Evolutionary conservation across 495 filamentous ascomycete genomes (phyloP).

Genomic region (Pyronema omphalodes): DNA sequence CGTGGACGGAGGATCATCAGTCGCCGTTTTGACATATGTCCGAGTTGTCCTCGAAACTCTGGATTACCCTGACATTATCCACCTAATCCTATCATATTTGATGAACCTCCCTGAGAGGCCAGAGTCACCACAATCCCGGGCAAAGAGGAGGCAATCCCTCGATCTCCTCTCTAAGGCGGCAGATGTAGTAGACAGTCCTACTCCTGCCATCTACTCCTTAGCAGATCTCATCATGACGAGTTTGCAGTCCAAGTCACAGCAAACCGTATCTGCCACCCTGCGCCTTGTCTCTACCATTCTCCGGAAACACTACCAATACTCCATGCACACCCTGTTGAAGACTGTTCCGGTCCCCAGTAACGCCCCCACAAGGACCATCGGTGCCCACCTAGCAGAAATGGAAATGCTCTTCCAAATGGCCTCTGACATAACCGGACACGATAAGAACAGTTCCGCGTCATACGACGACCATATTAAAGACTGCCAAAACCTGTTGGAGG

Average conservation of each 20-base stretch:
- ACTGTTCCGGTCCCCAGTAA: slow-evolving; percentile 36
- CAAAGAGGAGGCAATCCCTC: slow-evolving; percentile 70
- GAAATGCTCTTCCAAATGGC: slow-evolving; percentile 55
- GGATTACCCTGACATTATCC: slow-evolving; percentile 79
- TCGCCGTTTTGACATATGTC: slow-evolving; percentile 87
- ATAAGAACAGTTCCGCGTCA: slow-evolving; percentile 48
- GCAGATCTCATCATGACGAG: slow-evolving; percentile 78
- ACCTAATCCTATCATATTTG: slow-evolving; percentile 83
- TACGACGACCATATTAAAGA: slow-evolving; percentile 76
- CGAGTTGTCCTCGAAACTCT: slow-evolving; percentile 76
- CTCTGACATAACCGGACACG: slow-evolving; percentile 48
- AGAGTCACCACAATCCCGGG: slow-evolving; percentile 29
- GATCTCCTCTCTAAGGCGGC: slow-evolving; percentile 63
- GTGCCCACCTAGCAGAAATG: slow-evolving; percentile 63
- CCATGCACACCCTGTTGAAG: slow-evolving; percentile 54
- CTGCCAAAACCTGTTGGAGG: slow-evolving; percentile 56
- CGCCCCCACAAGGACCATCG: slow-evolving; percentile 45
- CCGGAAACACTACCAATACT: slow-evolving; percentile 70
- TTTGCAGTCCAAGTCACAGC: slow-evolving; percentile 63
- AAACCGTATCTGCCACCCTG: slow-evolving; percentile 75
- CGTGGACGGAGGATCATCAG: slow-evolving; percentile 85
- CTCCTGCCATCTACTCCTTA: slow-evolving; percentile 78
- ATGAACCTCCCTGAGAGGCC: slow-evolving; percentile 49
- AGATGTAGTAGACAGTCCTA: slow-evolving; percentile 48
- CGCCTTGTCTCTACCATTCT: slow-evolving; percentile 70